Evolutionary conservation across 495 filamentous ascomycete species (phyloP).

Genomic region (Tricharina praecox): DNA sequence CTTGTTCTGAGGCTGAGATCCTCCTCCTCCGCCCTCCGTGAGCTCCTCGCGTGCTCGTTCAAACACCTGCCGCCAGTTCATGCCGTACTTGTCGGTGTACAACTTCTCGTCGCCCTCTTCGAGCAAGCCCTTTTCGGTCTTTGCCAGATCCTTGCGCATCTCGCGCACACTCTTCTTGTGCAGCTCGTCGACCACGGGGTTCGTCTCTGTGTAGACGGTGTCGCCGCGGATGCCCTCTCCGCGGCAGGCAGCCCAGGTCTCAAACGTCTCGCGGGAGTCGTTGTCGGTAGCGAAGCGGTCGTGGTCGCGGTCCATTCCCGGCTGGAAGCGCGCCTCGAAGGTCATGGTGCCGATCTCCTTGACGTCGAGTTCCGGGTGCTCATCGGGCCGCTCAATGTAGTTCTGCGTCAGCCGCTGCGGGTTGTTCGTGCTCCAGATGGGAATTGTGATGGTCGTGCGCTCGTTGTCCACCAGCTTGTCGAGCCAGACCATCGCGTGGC

Average conservation of each 20-base stretch:
- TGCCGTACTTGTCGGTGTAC: constrained; percentile 66
- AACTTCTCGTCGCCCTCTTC: constrained; percentile 50
- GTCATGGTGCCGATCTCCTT: constrained; percentile 62
- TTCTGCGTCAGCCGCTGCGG: constrained; percentile 67
- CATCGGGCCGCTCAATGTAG: constrained; percentile 59
- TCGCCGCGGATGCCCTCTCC: constrained; percentile 63
- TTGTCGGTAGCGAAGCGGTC: constrained; percentile 69
- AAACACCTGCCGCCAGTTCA: constrained; percentile 83
- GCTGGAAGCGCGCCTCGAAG: constrained; percentile 66
- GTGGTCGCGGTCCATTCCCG: constrained; percentile 81
- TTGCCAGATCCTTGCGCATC: constrained; percentile 60
- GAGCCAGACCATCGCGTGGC: constrained; percentile 71
- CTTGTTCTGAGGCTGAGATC: no score
- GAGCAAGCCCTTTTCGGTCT: constrained; percentile 29
- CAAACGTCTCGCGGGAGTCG: constrained; percentile 76
- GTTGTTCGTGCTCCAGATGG: constrained; percentile 68
- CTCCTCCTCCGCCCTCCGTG: neutral
- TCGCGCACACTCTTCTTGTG: constrained; percentile 65
- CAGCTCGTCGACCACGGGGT: constrained; percentile 45
- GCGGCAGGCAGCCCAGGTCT: constrained; percentile 81
- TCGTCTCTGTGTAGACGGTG: constrained; percentile 49
- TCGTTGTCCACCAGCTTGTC: constrained; percentile 69
- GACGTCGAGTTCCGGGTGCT: constrained; percentile 48
- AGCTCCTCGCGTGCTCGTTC: constrained; percentile 41
- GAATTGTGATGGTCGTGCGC: constrained; percentile 56